Base-by-base conservation (phyloP, 306 rosid species). In the Styphnolobium japonicum region DNA sequence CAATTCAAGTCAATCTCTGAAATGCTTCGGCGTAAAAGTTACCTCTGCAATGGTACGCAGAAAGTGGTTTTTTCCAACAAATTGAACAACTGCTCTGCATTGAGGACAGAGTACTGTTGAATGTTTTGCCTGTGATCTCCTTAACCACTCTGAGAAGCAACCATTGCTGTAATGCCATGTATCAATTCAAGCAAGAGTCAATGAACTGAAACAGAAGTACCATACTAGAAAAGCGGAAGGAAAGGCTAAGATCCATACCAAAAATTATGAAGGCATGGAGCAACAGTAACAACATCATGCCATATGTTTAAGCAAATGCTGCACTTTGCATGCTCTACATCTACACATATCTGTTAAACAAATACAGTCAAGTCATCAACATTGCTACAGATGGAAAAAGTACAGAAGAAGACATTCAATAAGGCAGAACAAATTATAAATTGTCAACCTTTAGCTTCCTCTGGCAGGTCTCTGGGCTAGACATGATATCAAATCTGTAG, bases 101-200 rank as follows among this genome's bases (percentile, higher is more conserved):
- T 92, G 98, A 60, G 98, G 98, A 87, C 98, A 94, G 67, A 94
- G 91, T 63, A 94, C 92, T 22, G 85, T 49, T 19, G 94, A 78
- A 57, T 45, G 92, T 72, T 84, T 92, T 85, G 88, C 89, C 49
- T 89, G 88, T 10, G 97, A 94, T 81, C 91, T 86, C 86, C 81
- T 84, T 74, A 92, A 83, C 98, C 98, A 94, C 87, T 92, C 95
- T 49, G 97, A 92, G 93, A 94, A 94, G 87, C 98, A 94, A 75
- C 98, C 97, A 1, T 94, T 94, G 90, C 97, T 92, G 93, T 68
- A 60, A 71, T 67, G 75, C 64, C 80, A 55, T 42, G 57, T 16
- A 48, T 67, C 31, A 84, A 76, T 61, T 73, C 63, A 71, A 79
- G 64, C 57, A 65, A 55, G 75, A 69, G 76, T 48, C 45, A 71